These are phyloP conservation scores for Cutaneotrichosporon cavernicola DNA, from an alignment of 1,284 basidiomycete species.

Conservation along the genomic window DNA sequence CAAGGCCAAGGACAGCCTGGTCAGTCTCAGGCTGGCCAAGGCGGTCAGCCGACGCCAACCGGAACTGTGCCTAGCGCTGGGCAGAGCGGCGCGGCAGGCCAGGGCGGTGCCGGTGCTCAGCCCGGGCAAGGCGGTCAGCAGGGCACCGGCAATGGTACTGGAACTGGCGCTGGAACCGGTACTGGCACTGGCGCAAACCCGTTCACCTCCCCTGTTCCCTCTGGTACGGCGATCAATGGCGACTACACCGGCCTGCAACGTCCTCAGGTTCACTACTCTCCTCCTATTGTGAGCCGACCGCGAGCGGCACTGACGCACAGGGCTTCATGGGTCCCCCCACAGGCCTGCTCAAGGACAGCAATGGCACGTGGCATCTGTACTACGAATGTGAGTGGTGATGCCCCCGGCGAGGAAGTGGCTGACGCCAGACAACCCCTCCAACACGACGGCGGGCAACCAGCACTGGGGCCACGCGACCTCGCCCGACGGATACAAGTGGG, in stretches of 20 bases:
- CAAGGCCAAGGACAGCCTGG: not conserved
- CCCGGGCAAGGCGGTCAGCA: not conserved
- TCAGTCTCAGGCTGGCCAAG: not conserved
- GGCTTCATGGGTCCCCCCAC: slow-evolving; percentile 56
- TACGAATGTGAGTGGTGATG: slow-evolving; percentile 49
- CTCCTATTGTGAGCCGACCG: slow-evolving; percentile 31
- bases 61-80: not conserved
- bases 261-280: slow-evolving; percentile 39
- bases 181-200: not conserved
- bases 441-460: slow-evolving; percentile 52
- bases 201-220: slow-evolving; percentile 3
- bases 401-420: slow-evolving; percentile 11
- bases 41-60: not conserved
- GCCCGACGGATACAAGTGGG: slow-evolving; percentile 53
- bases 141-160: not conserved
- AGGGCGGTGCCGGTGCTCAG: not conserved
- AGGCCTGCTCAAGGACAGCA: slow-evolving; percentile 48
- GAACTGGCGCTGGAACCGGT: not conserved
- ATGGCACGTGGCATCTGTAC: slow-evolving; percentile 55
- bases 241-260: slow-evolving; percentile 34
- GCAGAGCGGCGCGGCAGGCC: not conserved
- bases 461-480: slow-evolving; percentile 56
- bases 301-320: slow-evolving; percentile 19
- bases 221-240: slow-evolving; percentile 15
- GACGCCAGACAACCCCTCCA: slow-evolving; percentile 47